Base-by-base conservation (phyloP, 208 protist species). In the Wallacemonas sp. region DNA sequence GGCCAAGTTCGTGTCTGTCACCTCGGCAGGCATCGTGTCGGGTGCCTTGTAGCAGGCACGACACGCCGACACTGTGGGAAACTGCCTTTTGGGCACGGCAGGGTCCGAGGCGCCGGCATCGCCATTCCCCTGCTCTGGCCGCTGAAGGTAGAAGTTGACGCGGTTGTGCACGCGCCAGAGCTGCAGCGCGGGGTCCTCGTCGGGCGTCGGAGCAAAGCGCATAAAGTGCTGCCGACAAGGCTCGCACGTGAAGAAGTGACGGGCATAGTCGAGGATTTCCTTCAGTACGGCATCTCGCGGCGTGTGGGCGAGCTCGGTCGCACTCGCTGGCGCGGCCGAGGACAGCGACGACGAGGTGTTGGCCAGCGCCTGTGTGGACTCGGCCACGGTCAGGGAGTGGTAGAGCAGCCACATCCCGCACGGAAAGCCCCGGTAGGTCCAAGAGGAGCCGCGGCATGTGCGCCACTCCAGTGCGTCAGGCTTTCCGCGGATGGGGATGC, bases 331-430 rank as follows among this genome's bases (percentile, higher is more conserved):
- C n/a, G n/a, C n/a, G n/a, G 45, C 33, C 14, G 61, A 23, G 42
- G 20, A 23, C 42, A 18, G 20, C 12, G 20, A 4, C 8, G 52
- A 14, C 52, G 29, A n/a, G 20, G 16, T 16, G 29, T 52, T 7
- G 4, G 38, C 3, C 22, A 3, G 10, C 0, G 38, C 36, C 11
- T 26, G 42, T 3, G 4, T 12, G 44, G 52, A 59, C 31, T 59
- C 52, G 10, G 52, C 52, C 12, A 65, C 82, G 2, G 82, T 79
- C n/a, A 92, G 70, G 4, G 86, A 45, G 67, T 92, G 86, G 33
- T 82, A 89, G 48, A 92, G 82, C 33, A 92, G 68, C 86, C 86
- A 92, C 74, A 87, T 69, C 14, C 73, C 86, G 50, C 86, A 92
- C 18, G 86, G 80, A 55, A 88, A 87, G 22, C 86, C 86, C 31